phyloP scores from a whole-genome alignment of 768 basidiomycete species.

The Rhodotorula graminis region DNA sequence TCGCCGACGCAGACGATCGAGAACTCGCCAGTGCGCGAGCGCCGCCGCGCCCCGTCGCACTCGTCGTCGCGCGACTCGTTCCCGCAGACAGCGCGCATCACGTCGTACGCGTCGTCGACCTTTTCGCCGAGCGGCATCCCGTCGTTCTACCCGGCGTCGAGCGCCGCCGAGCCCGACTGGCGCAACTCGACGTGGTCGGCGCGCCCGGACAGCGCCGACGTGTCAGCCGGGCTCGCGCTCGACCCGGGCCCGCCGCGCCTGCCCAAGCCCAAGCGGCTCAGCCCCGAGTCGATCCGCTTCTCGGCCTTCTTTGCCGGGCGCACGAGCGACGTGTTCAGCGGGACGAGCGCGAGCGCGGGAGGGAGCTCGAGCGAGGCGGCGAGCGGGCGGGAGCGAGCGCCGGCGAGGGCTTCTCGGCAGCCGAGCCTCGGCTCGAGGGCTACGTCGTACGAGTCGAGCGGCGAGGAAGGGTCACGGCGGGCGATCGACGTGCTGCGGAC shows the following conservation, averaged over 20 bases:
- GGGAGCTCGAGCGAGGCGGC: not conserved
- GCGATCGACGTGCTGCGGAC: too few species aligned
- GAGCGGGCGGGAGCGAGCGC: not conserved
- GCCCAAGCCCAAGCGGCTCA: not conserved
- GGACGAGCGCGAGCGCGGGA: not conserved
- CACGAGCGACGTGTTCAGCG: not conserved
- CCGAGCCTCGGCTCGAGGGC: not conserved
- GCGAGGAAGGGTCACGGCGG: not conserved
- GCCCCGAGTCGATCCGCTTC: slow-evolving; percentile 18
- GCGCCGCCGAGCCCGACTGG: not conserved
- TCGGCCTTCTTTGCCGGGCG: not conserved
- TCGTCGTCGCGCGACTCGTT: not conserved
- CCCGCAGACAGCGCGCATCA: not conserved
- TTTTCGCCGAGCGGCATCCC: not conserved
- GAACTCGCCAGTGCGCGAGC: not conserved
- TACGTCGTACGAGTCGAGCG: not conserved
- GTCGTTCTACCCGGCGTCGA: not conserved
- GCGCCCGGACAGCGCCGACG: not conserved
- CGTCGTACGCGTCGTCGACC: not conserved
- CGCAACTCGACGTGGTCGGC: not conserved
- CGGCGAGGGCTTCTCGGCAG: not conserved
- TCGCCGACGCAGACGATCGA: not conserved
- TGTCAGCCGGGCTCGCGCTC: too few species aligned
- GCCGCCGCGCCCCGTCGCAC: not conserved
- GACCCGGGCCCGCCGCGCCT: not conserved